Percentiles rank a stretch among this genome's conserved stretches.
Conservation (phyloP, 495 filamentous ascomycete genomes). For the Hypoxylon trugodes region DNA sequence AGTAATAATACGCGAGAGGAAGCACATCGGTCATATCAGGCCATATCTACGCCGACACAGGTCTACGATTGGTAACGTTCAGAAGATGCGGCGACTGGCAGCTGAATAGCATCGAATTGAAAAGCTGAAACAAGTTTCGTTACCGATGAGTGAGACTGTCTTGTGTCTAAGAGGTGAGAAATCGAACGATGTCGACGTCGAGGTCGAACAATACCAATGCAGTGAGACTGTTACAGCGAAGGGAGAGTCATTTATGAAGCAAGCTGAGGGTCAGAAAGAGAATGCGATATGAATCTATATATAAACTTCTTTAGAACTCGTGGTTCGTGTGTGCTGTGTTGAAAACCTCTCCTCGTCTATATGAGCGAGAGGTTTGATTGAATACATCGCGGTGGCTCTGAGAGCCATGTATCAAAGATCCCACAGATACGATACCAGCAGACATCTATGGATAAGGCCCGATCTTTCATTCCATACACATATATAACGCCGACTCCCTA, state of each 20-base stretch:
- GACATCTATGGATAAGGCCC: slow-evolving; percentile 23
- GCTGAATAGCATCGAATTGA: neutral
- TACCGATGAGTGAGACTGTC: slow-evolving; percentile 14
- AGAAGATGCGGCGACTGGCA: neutral
- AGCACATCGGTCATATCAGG: neutral
- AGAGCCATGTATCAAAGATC: slow-evolving; percentile 9
- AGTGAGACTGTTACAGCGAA: slow-evolving; percentile 21
- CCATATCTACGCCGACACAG: neutral
- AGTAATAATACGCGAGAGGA: neutral
- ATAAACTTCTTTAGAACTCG: slow-evolving; percentile 16
- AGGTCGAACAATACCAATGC: slow-evolving; percentile 31
- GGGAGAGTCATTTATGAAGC: neutral
- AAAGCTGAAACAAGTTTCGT: slow-evolving; percentile 10
- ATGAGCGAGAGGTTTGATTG: slow-evolving; percentile 11
- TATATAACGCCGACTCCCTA: slow-evolving; percentile 25
- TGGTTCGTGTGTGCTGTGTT: slow-evolving; percentile 3
- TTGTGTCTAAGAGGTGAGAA: slow-evolving; percentile 8
- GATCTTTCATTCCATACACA: slow-evolving; percentile 20
- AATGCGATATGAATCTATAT: slow-evolving; percentile 24
- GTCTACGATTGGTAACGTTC: neutral
- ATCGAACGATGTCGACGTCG: slow-evolving; percentile 10
- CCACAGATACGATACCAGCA: neutral
- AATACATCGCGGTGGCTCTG: slow-evolving; percentile 5
- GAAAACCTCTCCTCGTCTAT: slow-evolving; percentile 22
- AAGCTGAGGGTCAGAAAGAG: neutral